Base-by-base conservation (phyloP, 2,329 filamentous ascomycete species). In the Fusarium zealandicum region DNA sequence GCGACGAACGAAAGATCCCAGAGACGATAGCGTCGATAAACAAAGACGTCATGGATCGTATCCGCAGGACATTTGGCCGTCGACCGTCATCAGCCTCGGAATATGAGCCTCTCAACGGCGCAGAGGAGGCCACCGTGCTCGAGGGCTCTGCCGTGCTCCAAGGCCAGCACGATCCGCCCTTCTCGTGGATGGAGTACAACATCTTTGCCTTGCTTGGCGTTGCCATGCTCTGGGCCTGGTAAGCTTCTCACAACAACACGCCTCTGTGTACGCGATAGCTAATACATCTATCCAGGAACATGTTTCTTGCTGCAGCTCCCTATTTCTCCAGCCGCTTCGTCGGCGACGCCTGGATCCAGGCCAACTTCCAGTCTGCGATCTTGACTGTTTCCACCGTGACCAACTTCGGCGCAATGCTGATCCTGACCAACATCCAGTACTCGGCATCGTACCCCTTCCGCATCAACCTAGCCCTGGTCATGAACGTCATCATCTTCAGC, bases 221-320 rank as follows among this genome's bases (percentile, higher is more conserved):
- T 51, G 90, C 93, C 45, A 98, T 98, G 95, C 82, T 98, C 37
- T 98, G 93, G 93, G 92, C 93, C 49, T 98, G 93, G 93, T 96
- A 83, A 65, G 84, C 30, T 14, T 25, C 25, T 17, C 22, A 17
- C 16, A 28, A 5, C 13, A 40, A 8, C 9, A 17, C 5, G 16
- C 28, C 20, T 25, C 20, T 17, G 13, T 6, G 20, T 44, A 45
- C 30, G 12, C 18, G 14, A 38, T 47, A 43, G 40, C 50, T 60
- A 37, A 60, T 22, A 43, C 14, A 12, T 43, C 11, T 33, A 40
- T 49, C 36, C 63, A 93, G 92, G 92, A 98, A 98, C 78, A 97
- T 97, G 93, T 97, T 98, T 74, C 85, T 98, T 65, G 93, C 95
- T 38, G 92, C 93, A 8, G 91, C 92, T 2, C 92, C 93, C 5